These are phyloP conservation scores for Lasiodiplodia hormozganensis DNA, from an alignment of 2,329 filamentous ascomycete genomes.

Conservation along the genomic window DNA sequence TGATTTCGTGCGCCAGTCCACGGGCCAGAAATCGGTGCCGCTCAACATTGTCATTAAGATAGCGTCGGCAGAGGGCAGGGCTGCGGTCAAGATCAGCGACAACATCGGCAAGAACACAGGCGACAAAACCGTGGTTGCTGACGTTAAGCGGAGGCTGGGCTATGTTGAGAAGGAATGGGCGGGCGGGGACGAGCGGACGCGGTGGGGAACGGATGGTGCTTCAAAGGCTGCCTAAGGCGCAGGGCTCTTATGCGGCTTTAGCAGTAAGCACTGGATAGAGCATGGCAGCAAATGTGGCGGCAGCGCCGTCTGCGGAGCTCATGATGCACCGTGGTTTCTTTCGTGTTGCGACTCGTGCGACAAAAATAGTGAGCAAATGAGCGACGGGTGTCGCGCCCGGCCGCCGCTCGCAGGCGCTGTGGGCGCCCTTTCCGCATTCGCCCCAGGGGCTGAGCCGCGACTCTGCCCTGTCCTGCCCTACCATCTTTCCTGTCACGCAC, in stretches of 20 bases:
- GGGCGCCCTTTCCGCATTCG: conserved; percentile 23
- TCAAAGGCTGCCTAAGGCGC: conserved; percentile 4
- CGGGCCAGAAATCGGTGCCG: conserved; percentile 81
- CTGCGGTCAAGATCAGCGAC: conserved; percentile 88
- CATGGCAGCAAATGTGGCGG: background rate
- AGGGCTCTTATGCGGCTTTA: conserved; percentile 5
- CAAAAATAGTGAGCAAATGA: conserved; percentile 28
- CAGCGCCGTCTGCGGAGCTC: conserved; percentile 14
- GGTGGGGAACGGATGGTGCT: conserved; percentile 67
- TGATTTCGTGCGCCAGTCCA: conserved; percentile 76
- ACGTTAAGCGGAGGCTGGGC: conserved; percentile 84
- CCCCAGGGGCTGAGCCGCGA: conserved; percentile 26
- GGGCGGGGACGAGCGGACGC: conserved; percentile 79
- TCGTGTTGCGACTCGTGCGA: conserved; percentile 24
- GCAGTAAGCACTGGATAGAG: conserved; percentile 15
- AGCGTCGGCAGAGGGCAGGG: conserved; percentile 78
- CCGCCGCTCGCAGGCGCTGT: conserved; percentile 9
- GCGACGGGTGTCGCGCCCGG: conserved; percentile 6
- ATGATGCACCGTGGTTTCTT: conserved; percentile 21
- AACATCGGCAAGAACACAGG: conserved; percentile 96
- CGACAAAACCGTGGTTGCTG: conserved; percentile 76
- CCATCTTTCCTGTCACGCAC: conserved; percentile 23
- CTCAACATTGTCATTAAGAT: conserved; percentile 99
- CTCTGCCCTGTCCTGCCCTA: conserved; percentile 22
- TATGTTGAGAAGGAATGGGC: conserved; percentile 87